phyloP scores from a whole-genome alignment of 2,329 filamentous ascomycete genomes.

The Phymatotrichopsis omnivora region DNA sequence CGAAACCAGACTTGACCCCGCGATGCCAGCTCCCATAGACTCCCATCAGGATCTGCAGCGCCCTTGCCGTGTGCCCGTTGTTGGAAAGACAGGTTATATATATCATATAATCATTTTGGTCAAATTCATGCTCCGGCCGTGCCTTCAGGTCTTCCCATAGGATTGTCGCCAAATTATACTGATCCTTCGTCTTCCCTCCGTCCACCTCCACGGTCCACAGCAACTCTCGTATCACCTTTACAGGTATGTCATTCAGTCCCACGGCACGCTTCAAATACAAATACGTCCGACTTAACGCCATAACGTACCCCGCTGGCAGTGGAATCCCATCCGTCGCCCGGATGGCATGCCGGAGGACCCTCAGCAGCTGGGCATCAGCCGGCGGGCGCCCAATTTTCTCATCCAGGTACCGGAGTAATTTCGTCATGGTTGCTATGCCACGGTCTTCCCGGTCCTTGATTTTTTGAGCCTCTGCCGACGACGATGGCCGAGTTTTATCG shows the following conservation, averaged over 20 bases:
- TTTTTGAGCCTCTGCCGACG: background rate
- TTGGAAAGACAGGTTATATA: too few relatives aligned
- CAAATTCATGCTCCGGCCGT: too few relatives aligned
- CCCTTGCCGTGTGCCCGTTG: slow-evolving; percentile 10
- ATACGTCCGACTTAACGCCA: too few relatives aligned
- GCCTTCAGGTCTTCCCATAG: too few relatives aligned
- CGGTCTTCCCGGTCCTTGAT: background rate
- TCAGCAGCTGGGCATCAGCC: background rate
- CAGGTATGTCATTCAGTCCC: slow-evolving; percentile 1
- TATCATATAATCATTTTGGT: too few relatives aligned
- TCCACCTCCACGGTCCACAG: slow-evolving; percentile 4
- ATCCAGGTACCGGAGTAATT: slow-evolving; percentile 11
- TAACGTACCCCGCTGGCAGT: slow-evolving; percentile 8
- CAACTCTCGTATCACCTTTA: slow-evolving; percentile 3
- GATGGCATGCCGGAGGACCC: slow-evolving; percentile 9
- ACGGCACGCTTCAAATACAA: too few relatives aligned
- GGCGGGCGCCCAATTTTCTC: slow-evolving; percentile 16
- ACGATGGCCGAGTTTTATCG: too few relatives aligned
- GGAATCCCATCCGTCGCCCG: background rate
- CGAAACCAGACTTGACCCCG: slow-evolving; percentile 12
- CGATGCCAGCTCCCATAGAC: background rate
- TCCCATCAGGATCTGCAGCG: slow-evolving; percentile 9
- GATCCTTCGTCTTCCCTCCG: background rate
- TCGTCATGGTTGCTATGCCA: slow-evolving; percentile 11
- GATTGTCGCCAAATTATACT: slow-evolving; percentile 6